Percentiles rank a stretch among this genome's conserved stretches.
Evolutionary conservation across 768 basidiomycete genomes (phyloP).

Genomic region (Boletus rufocinnamomeus): DNA sequence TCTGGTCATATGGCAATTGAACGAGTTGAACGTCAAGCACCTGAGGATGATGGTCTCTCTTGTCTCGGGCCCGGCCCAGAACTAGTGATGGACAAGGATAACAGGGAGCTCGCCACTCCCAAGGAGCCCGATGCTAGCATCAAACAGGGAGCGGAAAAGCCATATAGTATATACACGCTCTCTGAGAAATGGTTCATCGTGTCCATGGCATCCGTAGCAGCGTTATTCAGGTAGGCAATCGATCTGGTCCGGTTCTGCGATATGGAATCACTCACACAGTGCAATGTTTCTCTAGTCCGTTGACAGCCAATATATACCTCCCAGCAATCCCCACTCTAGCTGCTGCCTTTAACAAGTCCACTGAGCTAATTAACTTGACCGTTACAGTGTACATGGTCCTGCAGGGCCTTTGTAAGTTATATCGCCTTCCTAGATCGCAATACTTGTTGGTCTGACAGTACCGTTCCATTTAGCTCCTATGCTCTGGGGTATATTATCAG

Average conservation of each 20-base stretch:
- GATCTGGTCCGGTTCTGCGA: neutral
- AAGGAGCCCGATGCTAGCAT: neutral
- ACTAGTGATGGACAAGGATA: neutral
- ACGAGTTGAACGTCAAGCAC: slow-evolving; percentile 6
- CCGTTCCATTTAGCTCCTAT: slow-evolving; percentile 48
- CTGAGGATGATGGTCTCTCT: neutral
- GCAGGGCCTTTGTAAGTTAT: slow-evolving; percentile 45
- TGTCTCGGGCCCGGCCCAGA: neutral
- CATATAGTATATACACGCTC: slow-evolving; percentile 52
- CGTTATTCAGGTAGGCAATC: slow-evolving; percentile 55
- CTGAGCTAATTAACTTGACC: slow-evolving; percentile 76
- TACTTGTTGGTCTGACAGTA: neutral
- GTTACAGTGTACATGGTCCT: slow-evolving; percentile 63
- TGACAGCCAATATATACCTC: slow-evolving; percentile 78
- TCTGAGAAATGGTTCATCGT: slow-evolving; percentile 74
- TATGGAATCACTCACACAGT: neutral
- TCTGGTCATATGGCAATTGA: neutral
- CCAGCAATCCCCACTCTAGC: slow-evolving; percentile 75
- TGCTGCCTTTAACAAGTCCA: slow-evolving; percentile 56
- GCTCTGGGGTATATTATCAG: slow-evolving; percentile 64
- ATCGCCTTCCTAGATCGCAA: neutral
- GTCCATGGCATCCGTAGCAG: slow-evolving; percentile 58
- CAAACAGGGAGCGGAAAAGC: slow-evolving; percentile 12
- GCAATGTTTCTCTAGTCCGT: slow-evolving; percentile 44
- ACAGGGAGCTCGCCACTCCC: neutral